Base-by-base conservation (phyloP, 768 basidiomycete species). In the Pulveroboletus sp. region DNA sequence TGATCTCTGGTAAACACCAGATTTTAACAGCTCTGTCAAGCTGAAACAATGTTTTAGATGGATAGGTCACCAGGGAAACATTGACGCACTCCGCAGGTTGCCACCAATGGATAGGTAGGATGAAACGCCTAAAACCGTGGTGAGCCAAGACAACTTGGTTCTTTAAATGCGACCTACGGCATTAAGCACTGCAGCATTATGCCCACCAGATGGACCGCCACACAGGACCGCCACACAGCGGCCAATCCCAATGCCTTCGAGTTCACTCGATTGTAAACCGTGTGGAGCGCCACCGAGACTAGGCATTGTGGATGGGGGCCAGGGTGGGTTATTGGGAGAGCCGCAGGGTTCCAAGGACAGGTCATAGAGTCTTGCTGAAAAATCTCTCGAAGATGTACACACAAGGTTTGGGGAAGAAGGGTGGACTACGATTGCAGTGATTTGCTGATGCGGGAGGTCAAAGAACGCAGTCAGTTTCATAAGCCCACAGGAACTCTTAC, bases 1-100 rank as follows among this genome's bases (percentile, higher is more conserved):
- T 62, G 29, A 65, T 69, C 2, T 63, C 67, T 22, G 78, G 75
- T 17, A 85, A 65, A 39, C 74, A 70, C 89, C 89, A 91, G 6
- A 91, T 86, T 65, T 89, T 89, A 29, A 89, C 78, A 3, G 74
- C 69, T 50, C 86, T 77, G 55, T 91, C 89, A 55, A 88, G 71
- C 88, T 90, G 45, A 13, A 48, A 29, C 22, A 14, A 4, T 20
- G 19, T 2, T 13, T 49, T 30, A 57, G 45, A 54, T 24, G 22
- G 26, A 37, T 14, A n/a, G 13, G 38, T 35, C 34, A 17, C 45
- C 35, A 6, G 37, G 26, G 29, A n/a, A 22, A 36, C 14, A 43
- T 23, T 12, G 6, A 69, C 82, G 51, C 63, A 89, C 88, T 19
- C 88, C 88, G 58, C 86, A 85, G 14, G 89, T 91, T 10, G 86